Evolutionary conservation across 176 grass and related monocot species (phyloP).

Genomic region (Alopecurus myosuroides): DNA sequence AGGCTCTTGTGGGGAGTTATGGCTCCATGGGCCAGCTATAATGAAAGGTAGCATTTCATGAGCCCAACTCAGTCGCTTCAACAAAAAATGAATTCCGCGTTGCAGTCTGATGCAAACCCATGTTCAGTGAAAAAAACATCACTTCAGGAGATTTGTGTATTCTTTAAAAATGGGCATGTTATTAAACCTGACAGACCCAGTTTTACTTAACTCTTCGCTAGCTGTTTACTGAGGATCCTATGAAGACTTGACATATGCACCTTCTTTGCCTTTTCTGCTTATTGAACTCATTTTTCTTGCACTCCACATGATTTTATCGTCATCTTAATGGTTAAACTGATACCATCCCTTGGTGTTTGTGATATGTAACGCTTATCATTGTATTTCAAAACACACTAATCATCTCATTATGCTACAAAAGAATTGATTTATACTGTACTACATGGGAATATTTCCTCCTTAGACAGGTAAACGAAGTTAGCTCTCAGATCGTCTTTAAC

Average conservation of each 20-base stretch:
- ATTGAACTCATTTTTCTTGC: background rate
- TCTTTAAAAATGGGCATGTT: background rate
- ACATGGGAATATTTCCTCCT: background rate
- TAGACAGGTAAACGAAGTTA: background rate
- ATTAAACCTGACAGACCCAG: background rate
- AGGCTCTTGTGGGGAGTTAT: slow-evolving; percentile 64
- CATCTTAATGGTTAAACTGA: background rate
- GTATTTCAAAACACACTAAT: background rate
- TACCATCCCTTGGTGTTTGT: background rate
- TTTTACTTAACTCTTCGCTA: background rate
- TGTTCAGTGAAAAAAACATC: background rate
- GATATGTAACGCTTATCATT: background rate
- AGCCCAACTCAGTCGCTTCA: background rate
- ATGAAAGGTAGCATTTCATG: slow-evolving; percentile 67
- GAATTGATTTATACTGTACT: background rate
- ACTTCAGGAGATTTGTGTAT: background rate
- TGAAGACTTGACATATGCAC: background rate
- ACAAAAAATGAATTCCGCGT: background rate
- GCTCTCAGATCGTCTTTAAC: background rate
- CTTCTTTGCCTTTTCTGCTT: background rate
- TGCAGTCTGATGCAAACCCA: background rate
- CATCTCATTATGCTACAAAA: background rate
- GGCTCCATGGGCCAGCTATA: slow-evolving; percentile 68
- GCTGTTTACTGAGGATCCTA: background rate
- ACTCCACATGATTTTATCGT: background rate